Evolutionary conservation across 1,284 basidiomycete genomes (phyloP).

Genomic region (Neotropicomus parvogracilis): DNA sequence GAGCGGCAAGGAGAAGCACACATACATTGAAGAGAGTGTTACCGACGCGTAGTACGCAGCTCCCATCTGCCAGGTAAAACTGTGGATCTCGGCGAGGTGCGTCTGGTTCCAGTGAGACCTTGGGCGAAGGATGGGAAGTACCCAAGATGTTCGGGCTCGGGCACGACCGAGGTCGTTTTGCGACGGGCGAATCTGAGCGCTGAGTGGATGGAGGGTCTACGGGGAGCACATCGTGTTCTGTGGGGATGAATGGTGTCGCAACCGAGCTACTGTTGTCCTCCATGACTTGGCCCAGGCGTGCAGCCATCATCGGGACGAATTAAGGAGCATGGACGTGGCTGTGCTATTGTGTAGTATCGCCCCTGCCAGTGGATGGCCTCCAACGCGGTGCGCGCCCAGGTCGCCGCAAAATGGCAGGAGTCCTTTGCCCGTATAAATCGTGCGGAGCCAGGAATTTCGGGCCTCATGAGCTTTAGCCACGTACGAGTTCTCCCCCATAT

Average conservation of each 20-base stretch:
- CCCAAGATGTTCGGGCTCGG: slow-evolving; percentile 2
- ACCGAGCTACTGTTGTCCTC: slow-evolving; percentile 3
- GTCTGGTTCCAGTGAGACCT: slow-evolving; percentile 12
- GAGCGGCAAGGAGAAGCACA: slow-evolving; percentile 30
- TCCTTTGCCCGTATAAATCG: slow-evolving; percentile 64
- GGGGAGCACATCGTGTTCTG: slow-evolving; percentile 16
- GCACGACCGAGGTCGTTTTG: slow-evolving; percentile 9
- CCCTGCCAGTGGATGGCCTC: slow-evolving; percentile 50
- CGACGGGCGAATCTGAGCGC: slow-evolving; percentile 4
- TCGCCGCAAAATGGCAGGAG: slow-evolving; percentile 70
- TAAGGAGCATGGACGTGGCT: slow-evolving; percentile 24
- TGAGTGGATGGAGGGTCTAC: background rate
- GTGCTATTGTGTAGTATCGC: slow-evolving; percentile 9
- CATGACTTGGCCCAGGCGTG: slow-evolving; percentile 18
- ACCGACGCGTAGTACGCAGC: slow-evolving; percentile 54
- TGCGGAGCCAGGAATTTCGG: slow-evolving; percentile 58
- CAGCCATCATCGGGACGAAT: too few relatives aligned
- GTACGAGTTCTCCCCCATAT: slow-evolving; percentile 34
- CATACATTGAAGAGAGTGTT: slow-evolving; percentile 66
- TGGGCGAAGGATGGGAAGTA: background rate
- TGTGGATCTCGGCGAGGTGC: slow-evolving; percentile 31
- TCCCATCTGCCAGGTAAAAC: slow-evolving; percentile 56
- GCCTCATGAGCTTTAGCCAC: slow-evolving; percentile 62
- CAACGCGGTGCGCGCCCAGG: slow-evolving; percentile 54
- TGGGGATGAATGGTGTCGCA: slow-evolving; percentile 26